These are phyloP conservation scores for Dactylellina parvicollis DNA, from an alignment of 2,329 filamentous ascomycete species.

Conservation along the genomic window DNA sequence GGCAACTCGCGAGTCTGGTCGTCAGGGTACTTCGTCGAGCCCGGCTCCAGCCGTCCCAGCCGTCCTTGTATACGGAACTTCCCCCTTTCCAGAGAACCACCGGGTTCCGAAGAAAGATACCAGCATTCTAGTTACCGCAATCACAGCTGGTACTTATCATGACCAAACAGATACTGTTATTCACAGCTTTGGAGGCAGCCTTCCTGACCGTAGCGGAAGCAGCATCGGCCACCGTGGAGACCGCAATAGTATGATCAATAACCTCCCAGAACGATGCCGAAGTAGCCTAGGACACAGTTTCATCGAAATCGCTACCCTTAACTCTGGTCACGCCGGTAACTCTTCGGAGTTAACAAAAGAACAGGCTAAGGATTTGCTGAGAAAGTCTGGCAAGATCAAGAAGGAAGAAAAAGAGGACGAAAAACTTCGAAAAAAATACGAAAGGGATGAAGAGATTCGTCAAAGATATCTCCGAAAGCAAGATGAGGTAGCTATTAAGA, in stretches of 20 bases:
- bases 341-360: neutral
- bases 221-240: slow-evolving; percentile 42
- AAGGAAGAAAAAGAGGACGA: slow-evolving; percentile 8
- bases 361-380: neutral
- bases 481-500: slow-evolving; percentile 1
- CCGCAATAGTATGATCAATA: slow-evolving; percentile 3
- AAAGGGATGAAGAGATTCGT: slow-evolving; percentile 1
- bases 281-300: slow-evolving; percentile 39
- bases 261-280: slow-evolving; percentile 25
- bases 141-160: slow-evolving; percentile 44
- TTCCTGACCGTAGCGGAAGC: slow-evolving; percentile 45
- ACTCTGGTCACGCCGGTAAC: neutral
- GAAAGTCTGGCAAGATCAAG: neutral
- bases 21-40: neutral
- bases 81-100: neutral
- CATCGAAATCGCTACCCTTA: neutral
- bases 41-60: slow-evolving; percentile 17
- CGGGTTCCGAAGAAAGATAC: neutral
- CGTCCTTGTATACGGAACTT: slow-evolving; percentile 3
- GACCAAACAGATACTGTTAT: slow-evolving; percentile 30
- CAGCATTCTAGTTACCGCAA: neutral
- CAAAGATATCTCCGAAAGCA: neutral
- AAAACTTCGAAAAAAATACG: neutral
- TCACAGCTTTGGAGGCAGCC: slow-evolving; percentile 30
- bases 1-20: slow-evolving; percentile 16